Percentiles rank a stretch among this genome's conserved stretches.
phyloP scores from a whole-genome alignment of 306 rosid genomes.

The Cucurbita argyrosperma region DNA sequence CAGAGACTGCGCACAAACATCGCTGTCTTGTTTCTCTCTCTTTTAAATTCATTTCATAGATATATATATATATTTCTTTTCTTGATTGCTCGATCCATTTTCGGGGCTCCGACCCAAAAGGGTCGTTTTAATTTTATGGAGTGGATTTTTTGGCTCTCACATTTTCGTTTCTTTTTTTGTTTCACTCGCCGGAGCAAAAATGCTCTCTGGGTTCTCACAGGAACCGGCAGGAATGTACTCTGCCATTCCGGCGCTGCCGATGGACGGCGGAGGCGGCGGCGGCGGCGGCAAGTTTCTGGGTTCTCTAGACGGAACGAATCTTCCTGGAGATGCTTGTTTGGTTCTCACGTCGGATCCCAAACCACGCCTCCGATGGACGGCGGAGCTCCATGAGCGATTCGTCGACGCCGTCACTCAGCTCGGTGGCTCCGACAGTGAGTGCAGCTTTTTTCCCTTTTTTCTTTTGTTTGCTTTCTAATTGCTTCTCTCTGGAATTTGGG shows the following conservation, averaged over 20 bases:
- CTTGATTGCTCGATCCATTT: neutral
- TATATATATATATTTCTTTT: neutral
- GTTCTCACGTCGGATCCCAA: slow-evolving; percentile 50
- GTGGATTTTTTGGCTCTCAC: neutral
- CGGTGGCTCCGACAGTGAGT: slow-evolving; percentile 55
- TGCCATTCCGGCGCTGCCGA: slow-evolving; percentile 31
- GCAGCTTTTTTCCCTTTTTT: neutral
- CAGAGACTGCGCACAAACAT: slow-evolving; percentile 27
- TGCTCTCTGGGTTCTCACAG: slow-evolving; percentile 14
- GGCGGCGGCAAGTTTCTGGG: slow-evolving; percentile 23
- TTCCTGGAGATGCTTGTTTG: slow-evolving; percentile 45
- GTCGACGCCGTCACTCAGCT: slow-evolving; percentile 54
- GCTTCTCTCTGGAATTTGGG: neutral
- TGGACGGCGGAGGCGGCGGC: slow-evolving; percentile 32
- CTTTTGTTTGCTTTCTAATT: neutral
- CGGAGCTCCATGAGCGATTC: slow-evolving; percentile 52
- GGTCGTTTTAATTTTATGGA: neutral
- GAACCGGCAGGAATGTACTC: slow-evolving; percentile 30
- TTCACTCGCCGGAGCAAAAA: neutral
- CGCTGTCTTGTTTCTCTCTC: slow-evolving; percentile 26
- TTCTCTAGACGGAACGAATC: slow-evolving; percentile 36
- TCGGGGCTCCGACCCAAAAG: no score
- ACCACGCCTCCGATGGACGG: slow-evolving; percentile 51
- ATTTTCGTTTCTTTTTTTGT: neutral
- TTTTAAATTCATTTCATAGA: neutral